Conservation (phyloP, 148 eudicot species). For the Pouteria glomerata region DNA sequence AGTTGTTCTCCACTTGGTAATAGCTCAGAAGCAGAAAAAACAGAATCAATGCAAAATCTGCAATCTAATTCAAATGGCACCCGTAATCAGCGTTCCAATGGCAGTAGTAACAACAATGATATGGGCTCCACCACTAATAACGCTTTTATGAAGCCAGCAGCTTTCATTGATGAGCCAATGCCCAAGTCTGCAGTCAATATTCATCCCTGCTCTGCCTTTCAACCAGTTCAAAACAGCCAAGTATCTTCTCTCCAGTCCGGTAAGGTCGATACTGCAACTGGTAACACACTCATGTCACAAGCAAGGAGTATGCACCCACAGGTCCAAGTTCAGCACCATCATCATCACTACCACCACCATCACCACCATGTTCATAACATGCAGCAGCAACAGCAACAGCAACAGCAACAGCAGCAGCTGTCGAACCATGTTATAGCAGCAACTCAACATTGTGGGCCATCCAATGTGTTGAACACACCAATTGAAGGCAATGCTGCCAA, state of each 20-base stretch:
- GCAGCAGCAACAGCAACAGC: constrained; percentile 32
- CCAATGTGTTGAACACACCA: background rate
- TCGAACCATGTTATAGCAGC: no score
- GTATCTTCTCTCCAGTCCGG: constrained; percentile 20
- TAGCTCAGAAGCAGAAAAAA: constrained; percentile 60
- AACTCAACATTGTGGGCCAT: background rate
- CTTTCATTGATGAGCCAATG: constrained; percentile 26
- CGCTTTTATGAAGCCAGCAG: constrained; percentile 33
- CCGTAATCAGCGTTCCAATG: constrained; percentile 51
- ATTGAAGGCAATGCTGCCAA: constrained; percentile 38
- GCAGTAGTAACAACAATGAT: constrained; percentile 67
- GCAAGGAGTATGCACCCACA: constrained; percentile 18
- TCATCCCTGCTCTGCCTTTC: constrained; percentile 33
- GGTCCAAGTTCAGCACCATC: constrained; percentile 50
- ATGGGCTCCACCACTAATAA: constrained; percentile 65
- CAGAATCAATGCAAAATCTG: constrained; percentile 28
- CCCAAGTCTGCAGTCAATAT: constrained; percentile 36
- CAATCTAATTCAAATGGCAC: constrained; percentile 36
- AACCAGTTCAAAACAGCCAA: constrained; percentile 26
- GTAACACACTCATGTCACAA: constrained; percentile 12
- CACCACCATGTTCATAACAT: constrained; percentile 45
- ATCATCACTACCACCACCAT: constrained; percentile 51
- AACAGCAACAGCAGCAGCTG: background rate
- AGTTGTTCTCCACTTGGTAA: constrained; percentile 62
- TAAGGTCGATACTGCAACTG: constrained; percentile 18